Evolutionary conservation across 805 yeast species (phyloP), one percentile per base, ranked within the genome.

Genomic region (Ogataea philodendri): DNA sequence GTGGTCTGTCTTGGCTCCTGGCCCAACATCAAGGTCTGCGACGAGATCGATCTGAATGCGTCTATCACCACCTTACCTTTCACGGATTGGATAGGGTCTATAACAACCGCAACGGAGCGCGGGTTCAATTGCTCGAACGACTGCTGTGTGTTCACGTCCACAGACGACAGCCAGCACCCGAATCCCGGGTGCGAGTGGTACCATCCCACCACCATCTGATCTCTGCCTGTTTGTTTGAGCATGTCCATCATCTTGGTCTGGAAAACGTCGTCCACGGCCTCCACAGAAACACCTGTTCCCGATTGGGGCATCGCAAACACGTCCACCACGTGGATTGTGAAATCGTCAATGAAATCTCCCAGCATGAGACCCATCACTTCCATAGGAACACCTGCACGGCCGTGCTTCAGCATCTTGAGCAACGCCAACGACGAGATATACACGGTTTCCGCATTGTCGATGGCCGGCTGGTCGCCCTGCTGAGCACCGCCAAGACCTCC

Each of bases 241-340:
- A 93, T 93, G 58, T 93, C 99, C 98, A 93, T 93, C 98, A 93
- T 94, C 59, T 82, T 85, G 3, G 97, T 89, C 63, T 93, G 98
- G 68, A 93, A 93, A 32, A 94, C 97, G 60, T 94, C 97, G 61
- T 94, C 99, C 21, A 93, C 98, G 1, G 99, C 98, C 62, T 93
- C 98, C 40, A 93, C 99, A 40, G 95, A 84, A 13, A 94, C 98
- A 42, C 98, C 99, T 7, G 99, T 93, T 56, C 96, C 95, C 15
- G 64, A 57, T 67, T 93, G 98, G 13, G 99, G 99, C 99, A 93
- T 93, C 37, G 98, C 98, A 71, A 93, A 93, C 33, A 94, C 98
- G 58, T 93, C 99, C 37, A 87, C 87, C 24, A 93, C 99, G 52
- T 89, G 95, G 23, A 93, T 93, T 1, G 98, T 93, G 62, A 84